These are phyloP conservation scores for Diaporthe nobilis DNA, from an alignment of 2,329 filamentous ascomycete genomes.

Conservation along the genomic window DNA sequence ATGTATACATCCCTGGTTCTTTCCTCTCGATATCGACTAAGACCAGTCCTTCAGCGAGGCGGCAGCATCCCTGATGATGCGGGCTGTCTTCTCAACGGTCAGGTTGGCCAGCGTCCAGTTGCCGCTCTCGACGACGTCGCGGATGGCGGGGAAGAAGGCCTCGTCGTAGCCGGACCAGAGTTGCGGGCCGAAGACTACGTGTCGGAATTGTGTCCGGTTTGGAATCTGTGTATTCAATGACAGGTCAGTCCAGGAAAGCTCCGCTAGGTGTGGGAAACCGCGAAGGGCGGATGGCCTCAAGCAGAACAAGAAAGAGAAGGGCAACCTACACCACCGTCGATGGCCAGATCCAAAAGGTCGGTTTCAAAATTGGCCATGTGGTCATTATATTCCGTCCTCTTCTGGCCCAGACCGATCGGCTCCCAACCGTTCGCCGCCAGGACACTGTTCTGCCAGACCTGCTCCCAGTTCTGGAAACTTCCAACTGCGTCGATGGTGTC, in stretches of 20 bases:
- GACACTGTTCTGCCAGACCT: conserved; percentile 81
- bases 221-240: conserved; percentile 70
- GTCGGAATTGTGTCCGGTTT: conserved; percentile 93
- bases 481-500: conserved; percentile 72
- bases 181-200: conserved; percentile 89
- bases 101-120: conserved; percentile 79
- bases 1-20: neutral
- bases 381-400: conserved; percentile 83
- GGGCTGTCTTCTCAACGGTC: conserved; percentile 80
- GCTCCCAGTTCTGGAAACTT: conserved; percentile 82
- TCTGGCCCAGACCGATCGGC: conserved; percentile 74
- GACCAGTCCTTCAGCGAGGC: conserved; percentile 36
- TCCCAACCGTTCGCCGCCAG: conserved; percentile 83
- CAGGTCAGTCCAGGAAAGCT: neutral
- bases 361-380: conserved; percentile 87
- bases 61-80: conserved; percentile 74
- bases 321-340: conserved; percentile 79
- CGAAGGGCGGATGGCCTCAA: neutral
- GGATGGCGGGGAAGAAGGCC: conserved; percentile 84
- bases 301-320: neutral
- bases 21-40: neutral
- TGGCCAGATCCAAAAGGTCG: conserved; percentile 81
- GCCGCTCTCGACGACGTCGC: conserved; percentile 80
- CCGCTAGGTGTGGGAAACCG: too few species aligned
- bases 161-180: conserved; percentile 79